Base-by-base conservation (phyloP, 2,329 filamentous ascomycete genomes). In the Paraconiothyrium sp. region DNA sequence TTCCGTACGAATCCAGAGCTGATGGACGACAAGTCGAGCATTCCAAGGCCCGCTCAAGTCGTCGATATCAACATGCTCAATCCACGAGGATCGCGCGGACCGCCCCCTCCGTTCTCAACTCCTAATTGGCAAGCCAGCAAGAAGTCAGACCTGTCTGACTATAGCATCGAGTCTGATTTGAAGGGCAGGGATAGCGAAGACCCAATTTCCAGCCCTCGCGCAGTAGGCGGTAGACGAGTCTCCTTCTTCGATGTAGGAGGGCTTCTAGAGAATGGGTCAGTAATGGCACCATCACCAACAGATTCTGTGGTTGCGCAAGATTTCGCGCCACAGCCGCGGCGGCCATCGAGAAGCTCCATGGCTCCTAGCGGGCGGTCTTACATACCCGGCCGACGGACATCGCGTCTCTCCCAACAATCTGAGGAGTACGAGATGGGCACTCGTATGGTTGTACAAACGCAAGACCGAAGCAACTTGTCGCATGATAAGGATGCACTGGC, bases 221-320 rank as follows among this genome's bases (percentile, higher is more conserved):
- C 62, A 49, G 80, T 54, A 20, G 27, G 78, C 54, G 79, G 81
- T 57, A 84, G 87, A 4, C 83, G 86, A 50, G 87, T 95, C 4
- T 92, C 92, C 0, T 94, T 97, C 76, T 93, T 94, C 70, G 94
- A 97, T 67, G 90, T 93, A 1, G 93, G 93, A 24, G 92, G 92
- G 0, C 80, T 97, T 0, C 81, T 96, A 0, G 88, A 90, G 5
- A 84, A 83, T 20, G 84, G 84, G 39, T 54, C 69, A 41, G 56
- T 68, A 27, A 60, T 65, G 30, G 61, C 67, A 4, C 70, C 72
- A 8, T 77, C 76, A 9, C 76, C 73, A 24, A 77, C 71, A 39
- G 77, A 72, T 51, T 75, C 77, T 35, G 76, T 79, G 16, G 73
- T 74, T 37, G 67, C 78, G 11, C 77, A 82, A 47, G 81, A 83